Evolutionary conservation across 352 stramenopile species (phyloP), one percentile per base, ranked within the genome.

Genomic region (Phytopythium vexans): DNA sequence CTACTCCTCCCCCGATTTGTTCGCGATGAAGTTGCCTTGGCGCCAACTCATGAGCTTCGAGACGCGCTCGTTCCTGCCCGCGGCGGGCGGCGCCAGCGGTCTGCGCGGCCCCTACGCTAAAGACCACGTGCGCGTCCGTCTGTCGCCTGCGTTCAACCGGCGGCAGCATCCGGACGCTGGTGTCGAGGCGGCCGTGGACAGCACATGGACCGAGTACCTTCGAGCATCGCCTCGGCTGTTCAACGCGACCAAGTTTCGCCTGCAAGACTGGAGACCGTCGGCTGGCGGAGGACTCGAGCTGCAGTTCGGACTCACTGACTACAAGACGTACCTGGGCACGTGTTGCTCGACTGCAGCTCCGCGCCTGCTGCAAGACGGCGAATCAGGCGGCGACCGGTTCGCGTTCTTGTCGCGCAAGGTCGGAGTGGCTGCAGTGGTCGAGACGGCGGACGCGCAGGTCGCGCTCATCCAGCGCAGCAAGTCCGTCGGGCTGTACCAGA

Each of bases 371-470:
- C 15, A 15, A 9, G 81, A 86, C 37, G 68, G 68, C 12, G 31
- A 64, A 4, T 32, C 14, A n/a, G 36, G 61, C 0, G 52, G 32
- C 33, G 55, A 88, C 45, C 38, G 21, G n/a, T 76, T 75, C 40
- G 72, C 73, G 45, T 91, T 82, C 54, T 38, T 92, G 10, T 94
- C 84, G 9, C 63, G 79, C 32, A 94, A 94, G 70, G 70, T 94
- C 37, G 84, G 84, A 33, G 82, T 94, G 43, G 83, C 84, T 0
- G 84, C 69, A 1, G 66, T 79, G 10, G 56, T 94, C 11, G 77
- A 90, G 70, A 92, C 82, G 1, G 41, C 37, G 0, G 82, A 94
- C 58, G 64, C 49, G 4, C 63, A 82, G 4, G 50, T 94, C 9
- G 81, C 72, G 41, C 69, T 94, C 46, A 80, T 94, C 51, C 67